Evolutionary conservation across 164 flowering plant genomes (phyloP).

Genomic region (Vitis cinerea): DNA sequence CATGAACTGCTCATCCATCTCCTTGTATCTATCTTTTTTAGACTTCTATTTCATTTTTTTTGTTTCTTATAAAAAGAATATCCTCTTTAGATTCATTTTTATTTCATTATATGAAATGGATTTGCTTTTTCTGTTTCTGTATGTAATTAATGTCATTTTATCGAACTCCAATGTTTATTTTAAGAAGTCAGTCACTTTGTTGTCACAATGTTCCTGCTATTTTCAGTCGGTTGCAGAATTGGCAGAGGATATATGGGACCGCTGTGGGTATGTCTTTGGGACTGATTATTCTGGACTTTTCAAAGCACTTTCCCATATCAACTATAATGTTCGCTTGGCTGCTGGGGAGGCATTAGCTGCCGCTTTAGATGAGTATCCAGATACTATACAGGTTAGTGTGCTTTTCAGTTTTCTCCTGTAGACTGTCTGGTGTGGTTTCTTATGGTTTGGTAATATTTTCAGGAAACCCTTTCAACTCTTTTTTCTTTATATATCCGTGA

Average conservation of each 20-base stretch:
- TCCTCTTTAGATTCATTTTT: no score
- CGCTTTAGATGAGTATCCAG: constrained; percentile 91
- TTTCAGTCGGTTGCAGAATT: constrained; percentile 84
- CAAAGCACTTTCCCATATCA: constrained; percentile 76
- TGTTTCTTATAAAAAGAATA: no score
- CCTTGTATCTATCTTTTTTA: no score
- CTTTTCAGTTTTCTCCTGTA: not conserved
- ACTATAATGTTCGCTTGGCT: constrained; percentile 86
- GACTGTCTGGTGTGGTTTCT: constrained; percentile 7
- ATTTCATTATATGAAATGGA: no score
- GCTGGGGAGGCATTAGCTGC: constrained; percentile 96
- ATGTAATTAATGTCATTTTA: not conserved
- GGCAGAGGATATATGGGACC: constrained; percentile 96
- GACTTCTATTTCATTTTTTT: no score
- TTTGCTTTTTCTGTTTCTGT: constrained; percentile 2
- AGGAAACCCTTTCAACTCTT: constrained; percentile 93
- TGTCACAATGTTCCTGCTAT: not conserved
- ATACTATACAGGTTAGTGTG: constrained; percentile 68
- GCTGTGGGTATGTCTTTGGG: constrained; percentile 85
- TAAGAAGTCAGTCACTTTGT: not conserved
- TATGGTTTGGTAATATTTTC: constrained; percentile 21
- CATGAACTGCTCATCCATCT: no score
- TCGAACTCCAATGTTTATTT: not conserved
- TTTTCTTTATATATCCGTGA: constrained; percentile 91
- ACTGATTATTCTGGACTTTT: constrained; percentile 80